Base-by-base conservation (phyloP, 2,329 filamentous ascomycete genomes). In the Beauveria rudraprayagi region DNA sequence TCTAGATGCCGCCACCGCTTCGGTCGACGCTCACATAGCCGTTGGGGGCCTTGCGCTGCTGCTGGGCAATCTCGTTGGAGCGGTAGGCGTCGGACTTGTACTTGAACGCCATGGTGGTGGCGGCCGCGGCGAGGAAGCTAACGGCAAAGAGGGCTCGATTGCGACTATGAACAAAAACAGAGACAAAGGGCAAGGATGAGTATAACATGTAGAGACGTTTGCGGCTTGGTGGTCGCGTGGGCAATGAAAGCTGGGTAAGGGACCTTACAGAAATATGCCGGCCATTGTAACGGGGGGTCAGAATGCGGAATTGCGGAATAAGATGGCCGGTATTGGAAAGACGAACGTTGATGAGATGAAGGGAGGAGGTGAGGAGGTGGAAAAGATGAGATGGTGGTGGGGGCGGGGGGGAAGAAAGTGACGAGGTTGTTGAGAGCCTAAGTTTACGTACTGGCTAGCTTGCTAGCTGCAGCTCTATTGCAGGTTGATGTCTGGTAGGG, bases 21-120 rank as follows among this genome's bases (percentile, higher is more conserved):
- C 80, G 76, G 60, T 82, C 80, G 61, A 82, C 80, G 61, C 74
- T 78, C 60, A 82, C 79, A 67, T 81, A 79, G 55, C 76, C 72
- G 63, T 75, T 75, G 26, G 72, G 71, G 5, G 69, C 66, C 43
- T 70, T 69, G 61, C 65, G 65, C 34, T 69, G 71, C 67, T 71
- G 72, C 70, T 79, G 77, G 44, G 73, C 74, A 37, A 70, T 62
- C 65, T 81, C 78, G 71, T 80, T 80, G 60, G 71, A 69, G 44
- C 68, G 70, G 30, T 78, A 64, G 4, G 71, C 69, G 34, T 69
- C 64, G 37, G 76, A 70, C 46, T 73, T 68, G 67, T 76, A 77
- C 47, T 65, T 68, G 64, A 72, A 69, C 56, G 67, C 67, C 16
- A 64, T 62, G 55, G 68, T 62, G 30, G 70, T 62, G 52, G 68